A percentile compares a stretch with the other conserved stretches of the same genome.
Conservation (phyloP, 345 rosid genomes). For the Durio zibethinus region DNA sequence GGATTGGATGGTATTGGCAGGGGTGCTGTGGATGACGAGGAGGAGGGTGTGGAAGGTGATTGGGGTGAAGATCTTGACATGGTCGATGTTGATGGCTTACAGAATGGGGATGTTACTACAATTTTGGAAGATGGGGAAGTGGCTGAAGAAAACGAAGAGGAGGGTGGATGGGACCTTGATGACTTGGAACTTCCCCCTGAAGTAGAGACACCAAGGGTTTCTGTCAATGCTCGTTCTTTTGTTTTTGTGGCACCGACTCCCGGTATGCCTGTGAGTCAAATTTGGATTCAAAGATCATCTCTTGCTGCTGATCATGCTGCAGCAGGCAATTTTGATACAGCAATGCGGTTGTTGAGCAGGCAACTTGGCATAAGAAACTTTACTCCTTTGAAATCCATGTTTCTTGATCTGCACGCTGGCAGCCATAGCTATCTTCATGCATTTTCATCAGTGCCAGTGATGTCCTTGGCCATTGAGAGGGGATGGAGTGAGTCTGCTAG, state of each 20-base stretch:
- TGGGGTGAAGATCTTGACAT: constrained; percentile 42
- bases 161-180: constrained; percentile 87
- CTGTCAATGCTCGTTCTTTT: constrained; percentile 50
- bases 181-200: constrained; percentile 82
- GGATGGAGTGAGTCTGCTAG: constrained; percentile 75
- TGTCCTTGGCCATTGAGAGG: constrained; percentile 69
- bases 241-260: constrained; percentile 61
- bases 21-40: constrained; percentile 17
- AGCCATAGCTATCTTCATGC: constrained; percentile 78
- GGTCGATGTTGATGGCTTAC: constrained; percentile 56
- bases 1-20: background rate
- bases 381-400: constrained; percentile 59
- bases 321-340: constrained; percentile 85
- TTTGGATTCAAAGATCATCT: constrained; percentile 78
- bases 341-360: constrained; percentile 82
- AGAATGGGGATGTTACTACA: constrained; percentile 51
- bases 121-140: constrained; percentile 64
- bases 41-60: constrained; percentile 15
- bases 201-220: constrained; percentile 63
- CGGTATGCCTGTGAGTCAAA: constrained; percentile 33
- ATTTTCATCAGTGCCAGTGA: constrained; percentile 66
- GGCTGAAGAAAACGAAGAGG: constrained; percentile 66
- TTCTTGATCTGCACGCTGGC: constrained; percentile 66
- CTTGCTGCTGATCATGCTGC: constrained; percentile 89
- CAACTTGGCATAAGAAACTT: constrained; percentile 87